phyloP scores from a whole-genome alignment of 2,329 filamentous ascomycete species.

The Septoria petroselini region DNA sequence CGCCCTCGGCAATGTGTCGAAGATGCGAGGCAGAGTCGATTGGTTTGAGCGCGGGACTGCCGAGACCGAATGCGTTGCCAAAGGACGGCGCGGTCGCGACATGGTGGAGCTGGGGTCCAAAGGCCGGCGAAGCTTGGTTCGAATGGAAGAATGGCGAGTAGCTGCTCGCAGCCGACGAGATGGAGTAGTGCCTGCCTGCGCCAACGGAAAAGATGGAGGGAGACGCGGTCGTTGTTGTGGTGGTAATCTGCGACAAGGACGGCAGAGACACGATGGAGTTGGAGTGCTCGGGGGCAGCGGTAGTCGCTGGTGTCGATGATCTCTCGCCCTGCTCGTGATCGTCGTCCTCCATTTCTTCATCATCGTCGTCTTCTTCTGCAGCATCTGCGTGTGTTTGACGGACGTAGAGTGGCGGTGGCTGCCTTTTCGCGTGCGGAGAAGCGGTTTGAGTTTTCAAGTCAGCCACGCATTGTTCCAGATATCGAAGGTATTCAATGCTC shows the following conservation, averaged over 20 bases:
- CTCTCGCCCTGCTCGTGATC: constrained; percentile 11
- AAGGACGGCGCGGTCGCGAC: constrained; percentile 25
- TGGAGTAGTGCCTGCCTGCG: constrained; percentile 37
- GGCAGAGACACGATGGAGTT: constrained; percentile 40
- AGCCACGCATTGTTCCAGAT: constrained; percentile 81
- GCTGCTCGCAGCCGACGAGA: constrained; percentile 41
- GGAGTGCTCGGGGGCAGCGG: constrained; percentile 23
- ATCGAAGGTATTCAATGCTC: constrained; percentile 92
- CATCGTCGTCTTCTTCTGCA: constrained; percentile 43
- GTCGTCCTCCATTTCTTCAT: constrained; percentile 61
- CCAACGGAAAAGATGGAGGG: constrained; percentile 32
- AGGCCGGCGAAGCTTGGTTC: constrained; percentile 57
- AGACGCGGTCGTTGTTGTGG: constrained; percentile 42
- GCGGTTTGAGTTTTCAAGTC: constrained; percentile 65
- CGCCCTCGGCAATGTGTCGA: constrained; percentile 32
- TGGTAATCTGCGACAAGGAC: constrained; percentile 38
- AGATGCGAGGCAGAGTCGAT: constrained; percentile 45
- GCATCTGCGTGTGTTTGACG: constrained; percentile 36
- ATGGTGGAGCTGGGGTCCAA: constrained; percentile 48
- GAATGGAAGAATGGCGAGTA: constrained; percentile 42
- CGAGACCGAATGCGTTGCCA: constrained; percentile 29
- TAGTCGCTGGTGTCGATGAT: constrained; percentile 38
- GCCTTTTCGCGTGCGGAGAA: constrained; percentile 24
- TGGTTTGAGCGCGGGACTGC: constrained; percentile 52
- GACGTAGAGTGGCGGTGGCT: constrained; percentile 21